phyloP scores from a whole-genome alignment of 2,329 filamentous ascomycete species.

The Diplocarpon rosae region DNA sequence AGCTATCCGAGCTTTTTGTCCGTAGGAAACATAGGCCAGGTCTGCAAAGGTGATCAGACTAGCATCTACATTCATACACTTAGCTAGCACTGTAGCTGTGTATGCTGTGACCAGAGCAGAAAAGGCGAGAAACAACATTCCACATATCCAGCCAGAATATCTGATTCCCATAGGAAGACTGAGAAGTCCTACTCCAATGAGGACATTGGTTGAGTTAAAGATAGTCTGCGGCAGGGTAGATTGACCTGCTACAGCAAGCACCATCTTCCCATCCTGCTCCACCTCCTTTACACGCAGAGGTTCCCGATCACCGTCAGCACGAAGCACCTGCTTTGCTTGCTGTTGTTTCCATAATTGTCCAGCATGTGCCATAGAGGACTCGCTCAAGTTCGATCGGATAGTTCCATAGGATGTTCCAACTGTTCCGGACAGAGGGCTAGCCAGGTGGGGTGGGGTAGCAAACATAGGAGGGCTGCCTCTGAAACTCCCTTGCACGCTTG shows the following conservation, averaged over 20 bases:
- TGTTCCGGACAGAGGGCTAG: conserved; percentile 60
- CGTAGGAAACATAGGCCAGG: conserved; percentile 83
- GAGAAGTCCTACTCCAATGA: conserved; percentile 82
- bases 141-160: conserved; percentile 81
- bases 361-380: conserved; percentile 39
- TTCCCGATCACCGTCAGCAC: conserved; percentile 49
- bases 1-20: conserved; percentile 65
- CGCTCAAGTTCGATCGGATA: conserved; percentile 26
- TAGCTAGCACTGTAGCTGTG: conserved; percentile 74
- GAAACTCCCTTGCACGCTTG: conserved; percentile 25
- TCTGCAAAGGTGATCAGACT: conserved; percentile 91
- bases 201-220: conserved; percentile 76
- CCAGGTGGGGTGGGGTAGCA: conserved; percentile 47
- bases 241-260: conserved; percentile 79
- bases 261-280: conserved; percentile 75
- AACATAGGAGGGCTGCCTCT: conserved; percentile 40
- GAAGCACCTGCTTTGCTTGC: conserved; percentile 32
- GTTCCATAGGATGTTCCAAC: conserved; percentile 54
- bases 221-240: conserved; percentile 93
- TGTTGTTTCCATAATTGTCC: conserved; percentile 42
- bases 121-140: conserved; percentile 61
- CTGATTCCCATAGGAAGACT: conserved; percentile 81
- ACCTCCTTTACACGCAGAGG: conserved; percentile 82
- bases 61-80: conserved; percentile 77
- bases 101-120: conserved; percentile 71